phyloP scores from a whole-genome alignment of 208 protist genomes.

The Trypanosoma lewisi region DNA sequence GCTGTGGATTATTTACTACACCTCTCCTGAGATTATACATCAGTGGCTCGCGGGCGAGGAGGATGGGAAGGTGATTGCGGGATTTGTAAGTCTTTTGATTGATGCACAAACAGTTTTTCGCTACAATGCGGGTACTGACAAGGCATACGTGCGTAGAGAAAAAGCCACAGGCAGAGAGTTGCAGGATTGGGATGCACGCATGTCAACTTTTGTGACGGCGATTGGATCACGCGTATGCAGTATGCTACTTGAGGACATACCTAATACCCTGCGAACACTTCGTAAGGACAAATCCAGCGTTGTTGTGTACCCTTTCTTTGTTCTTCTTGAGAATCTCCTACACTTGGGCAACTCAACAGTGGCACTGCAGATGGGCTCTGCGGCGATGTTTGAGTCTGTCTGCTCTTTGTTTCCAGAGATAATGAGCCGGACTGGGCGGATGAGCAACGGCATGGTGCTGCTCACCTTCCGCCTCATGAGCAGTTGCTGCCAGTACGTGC shows the following conservation, averaged over 20 bases:
- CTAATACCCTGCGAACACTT: conserved; percentile 53
- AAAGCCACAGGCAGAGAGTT: conserved; percentile 14
- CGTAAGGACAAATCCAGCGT: conserved; percentile 40
- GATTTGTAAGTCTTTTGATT: conserved; percentile 64
- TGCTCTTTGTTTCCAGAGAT: conserved; percentile 79
- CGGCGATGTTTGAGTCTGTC: conserved; percentile 65
- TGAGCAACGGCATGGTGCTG: conserved; percentile 75
- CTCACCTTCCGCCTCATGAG: conserved; percentile 87
- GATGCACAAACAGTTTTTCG: conserved; percentile 75
- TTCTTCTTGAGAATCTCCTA: conserved; percentile 77
- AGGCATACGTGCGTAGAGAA: conserved; percentile 10
- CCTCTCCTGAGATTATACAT: conserved; percentile 33
- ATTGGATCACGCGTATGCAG: conserved; percentile 62
- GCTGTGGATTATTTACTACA: conserved; percentile 85
- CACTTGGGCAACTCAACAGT: conserved; percentile 76
- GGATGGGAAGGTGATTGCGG: conserved; percentile 53
- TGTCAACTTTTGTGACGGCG: conserved; percentile 68
- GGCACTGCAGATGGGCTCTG: conserved; percentile 76
- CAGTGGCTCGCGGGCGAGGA: conserved; percentile 52
- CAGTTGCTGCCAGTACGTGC: conserved; percentile 79
- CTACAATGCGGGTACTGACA: conserved; percentile 48
- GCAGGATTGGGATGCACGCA: conserved; percentile 70
- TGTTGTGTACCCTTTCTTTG: conserved; percentile 80
- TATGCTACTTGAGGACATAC: conserved; percentile 64
- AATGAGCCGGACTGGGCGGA: conserved; percentile 65